Evolutionary conservation across 1,284 basidiomycete genomes (phyloP).

Genomic region (Austropuccinia psidii): DNA sequence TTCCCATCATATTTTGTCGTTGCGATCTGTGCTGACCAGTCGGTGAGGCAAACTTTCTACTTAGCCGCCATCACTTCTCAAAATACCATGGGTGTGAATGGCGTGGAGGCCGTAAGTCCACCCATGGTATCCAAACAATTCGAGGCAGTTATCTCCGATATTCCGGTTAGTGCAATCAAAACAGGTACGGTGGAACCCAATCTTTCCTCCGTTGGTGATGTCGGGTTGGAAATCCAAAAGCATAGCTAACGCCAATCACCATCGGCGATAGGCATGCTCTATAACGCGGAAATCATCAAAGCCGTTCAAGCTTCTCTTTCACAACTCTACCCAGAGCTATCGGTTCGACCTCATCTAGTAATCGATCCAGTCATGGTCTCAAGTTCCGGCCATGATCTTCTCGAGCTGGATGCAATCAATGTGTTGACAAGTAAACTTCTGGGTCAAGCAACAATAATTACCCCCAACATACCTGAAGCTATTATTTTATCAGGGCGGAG

Average conservation of each 20-base stretch:
- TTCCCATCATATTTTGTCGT: too few relatives aligned
- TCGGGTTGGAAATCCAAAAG: constrained; percentile 22
- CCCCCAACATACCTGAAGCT: constrained; percentile 80
- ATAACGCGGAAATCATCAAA: constrained; percentile 8
- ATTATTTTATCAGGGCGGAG: constrained; percentile 56
- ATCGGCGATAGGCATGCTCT: constrained; percentile 23
- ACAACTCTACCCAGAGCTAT: not conserved
- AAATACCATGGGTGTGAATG: constrained; percentile 78
- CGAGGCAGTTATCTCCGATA: constrained; percentile 64
- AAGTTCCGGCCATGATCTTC: constrained; percentile 75
- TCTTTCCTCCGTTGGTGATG: constrained; percentile 43
- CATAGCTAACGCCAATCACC: not conserved
- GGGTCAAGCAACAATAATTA: constrained; percentile 66
- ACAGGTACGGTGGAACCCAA: constrained; percentile 54
- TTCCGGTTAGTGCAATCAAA: constrained; percentile 69
- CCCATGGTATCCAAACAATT: constrained; percentile 55
- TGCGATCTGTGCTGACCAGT: too few relatives aligned
- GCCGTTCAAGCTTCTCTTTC: not conserved
- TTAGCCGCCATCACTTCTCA: constrained; percentile 74
- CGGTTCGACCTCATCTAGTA: constrained; percentile 55
- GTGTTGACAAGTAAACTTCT: constrained; percentile 61
- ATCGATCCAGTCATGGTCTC: constrained; percentile 89
- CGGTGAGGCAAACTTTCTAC: too few relatives aligned
- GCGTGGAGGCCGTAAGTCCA: constrained; percentile 47
- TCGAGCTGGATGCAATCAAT: constrained; percentile 61